Evolutionary conservation across 2,329 filamentous ascomycete species (phyloP), one percentile per base, ranked within the genome.

Genomic region (Periconia digitata): DNA sequence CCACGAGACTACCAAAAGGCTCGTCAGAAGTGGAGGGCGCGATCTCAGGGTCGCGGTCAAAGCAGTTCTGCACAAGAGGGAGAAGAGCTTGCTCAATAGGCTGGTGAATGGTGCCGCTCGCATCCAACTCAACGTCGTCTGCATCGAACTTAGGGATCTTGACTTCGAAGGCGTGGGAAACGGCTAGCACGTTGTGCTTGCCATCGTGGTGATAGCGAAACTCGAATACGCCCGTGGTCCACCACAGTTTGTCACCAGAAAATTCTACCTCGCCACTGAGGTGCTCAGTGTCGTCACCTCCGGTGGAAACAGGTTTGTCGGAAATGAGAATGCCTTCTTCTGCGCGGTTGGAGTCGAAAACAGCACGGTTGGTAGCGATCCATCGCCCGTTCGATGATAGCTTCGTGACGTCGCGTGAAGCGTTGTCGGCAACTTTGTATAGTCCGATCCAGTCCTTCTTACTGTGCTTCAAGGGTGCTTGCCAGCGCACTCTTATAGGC

Each of bases 151-250:
- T 86, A 24, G 82, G 79, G 54, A 97, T 90, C 39, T 85, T 84
- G 47, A 97, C 87, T 71, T 96, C 92, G 62, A 99, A 99, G 0
- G 94, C 92, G 58, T 90, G 83, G 5, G 92, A 96, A 51, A 97
- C 89, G 16, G 90, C 85, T 89, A 99, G 94, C 64, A 95, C 92
- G 58, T 88, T 90, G 73, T 99, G 91, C 62, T 87, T 88, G 47
- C 91, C 91, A 59, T 90, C 86, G 72, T 99, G 94, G 72, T 99
- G 94, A 73, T 96, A 96, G 35, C 94, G 85, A 76, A 99, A 95
- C 66, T 99, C 94, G 65, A 96, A 99, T 3, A 95, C 89, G 46
- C 94, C 94, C 52, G 92, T 89, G 0, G 89, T 95, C 94, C 94
- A 99, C 86, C 90, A 99, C 2, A 96, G 81, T 74, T 95, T 96